phyloP scores from a whole-genome alignment of 1,139 yeast genomes.

The Yamadazyma diddensiae region DNA sequence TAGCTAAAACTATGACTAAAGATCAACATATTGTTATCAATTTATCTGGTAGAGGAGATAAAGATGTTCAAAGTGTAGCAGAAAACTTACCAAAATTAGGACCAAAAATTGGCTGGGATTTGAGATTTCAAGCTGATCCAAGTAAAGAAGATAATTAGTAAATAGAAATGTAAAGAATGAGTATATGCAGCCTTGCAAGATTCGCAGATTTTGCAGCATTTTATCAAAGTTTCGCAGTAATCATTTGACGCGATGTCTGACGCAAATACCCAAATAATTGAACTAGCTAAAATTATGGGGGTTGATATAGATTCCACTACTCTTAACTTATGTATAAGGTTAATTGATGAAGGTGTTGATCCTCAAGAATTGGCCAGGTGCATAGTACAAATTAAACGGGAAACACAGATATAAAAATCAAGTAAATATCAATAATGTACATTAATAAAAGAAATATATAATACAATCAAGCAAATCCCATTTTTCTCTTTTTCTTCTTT shows the following conservation, averaged over 20 bases:
- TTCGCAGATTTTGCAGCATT: not conserved
- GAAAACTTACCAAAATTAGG: constrained; percentile 89
- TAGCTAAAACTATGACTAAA: constrained; percentile 79
- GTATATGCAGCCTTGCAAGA: no score
- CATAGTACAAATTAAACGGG: constrained; percentile 5
- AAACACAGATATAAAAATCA: constrained; percentile 4
- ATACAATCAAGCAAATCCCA: constrained; percentile 21
- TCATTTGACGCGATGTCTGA: not conserved
- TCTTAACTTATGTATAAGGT: constrained; percentile 32
- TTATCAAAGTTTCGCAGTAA: not conserved
- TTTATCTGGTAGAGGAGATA: constrained; percentile 98
- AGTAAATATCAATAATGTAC: no score
- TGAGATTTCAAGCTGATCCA: constrained; percentile 72
- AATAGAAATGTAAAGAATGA: no score
- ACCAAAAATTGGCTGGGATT: constrained; percentile 91
- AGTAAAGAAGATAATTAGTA: constrained; percentile 20
- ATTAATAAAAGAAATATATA: constrained; percentile 9
- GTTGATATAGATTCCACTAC: constrained; percentile 30
- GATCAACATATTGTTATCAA: constrained; percentile 84
- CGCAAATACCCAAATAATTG: constrained; percentile 20
- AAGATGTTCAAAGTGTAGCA: constrained; percentile 97
- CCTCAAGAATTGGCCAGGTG: constrained; percentile 28
- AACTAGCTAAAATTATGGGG: constrained; percentile 26
- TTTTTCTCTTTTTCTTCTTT: constrained; percentile 8
- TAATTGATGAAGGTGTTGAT: constrained; percentile 39